Evolutionary conservation across 139 green algal genomes (phyloP).

Genomic region (Tetraselmis striata): DNA sequence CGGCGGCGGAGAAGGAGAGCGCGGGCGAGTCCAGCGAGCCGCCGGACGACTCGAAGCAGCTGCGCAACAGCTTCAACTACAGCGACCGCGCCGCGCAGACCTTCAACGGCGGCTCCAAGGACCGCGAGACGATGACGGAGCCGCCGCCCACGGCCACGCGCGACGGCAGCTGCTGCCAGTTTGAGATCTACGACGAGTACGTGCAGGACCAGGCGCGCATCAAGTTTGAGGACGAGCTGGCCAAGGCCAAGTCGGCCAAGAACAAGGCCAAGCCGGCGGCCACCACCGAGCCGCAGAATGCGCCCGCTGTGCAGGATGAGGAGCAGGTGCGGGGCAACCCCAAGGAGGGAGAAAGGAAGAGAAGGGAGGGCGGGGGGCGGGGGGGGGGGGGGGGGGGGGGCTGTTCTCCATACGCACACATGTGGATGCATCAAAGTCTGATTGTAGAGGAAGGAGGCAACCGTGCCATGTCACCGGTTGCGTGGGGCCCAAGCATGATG

Average conservation of each 20-base stretch:
- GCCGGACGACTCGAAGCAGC: constrained; percentile 57
- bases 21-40: constrained; percentile 16
- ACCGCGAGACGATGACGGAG: constrained; percentile 71
- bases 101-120: constrained; percentile 37
- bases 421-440: too few relatives aligned
- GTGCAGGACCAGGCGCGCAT: constrained; percentile 71
- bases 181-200: constrained; percentile 92
- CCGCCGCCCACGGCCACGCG: constrained; percentile 51
- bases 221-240: constrained; percentile 50
- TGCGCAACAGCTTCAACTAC: constrained; percentile 93
- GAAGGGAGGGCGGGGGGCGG: not conserved
- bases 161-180: constrained; percentile 48
- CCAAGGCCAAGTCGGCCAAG: constrained; percentile 43
- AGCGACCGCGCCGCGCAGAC: constrained; percentile 74
- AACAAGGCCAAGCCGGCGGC: not conserved
- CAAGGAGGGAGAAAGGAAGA: not conserved
- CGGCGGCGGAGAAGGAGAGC: constrained; percentile 4
- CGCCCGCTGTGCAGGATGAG: not conserved
- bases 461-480: too few relatives aligned
- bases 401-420: too few relatives aligned
- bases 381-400: constrained; percentile 6
- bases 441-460: too few relatives aligned
- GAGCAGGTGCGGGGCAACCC: not conserved
- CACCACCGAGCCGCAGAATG: not conserved
- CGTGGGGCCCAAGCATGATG: too few relatives aligned